Base-by-base conservation (phyloP, 176 grass and related monocot genomes). In the Oryza glaberrima region DNA sequence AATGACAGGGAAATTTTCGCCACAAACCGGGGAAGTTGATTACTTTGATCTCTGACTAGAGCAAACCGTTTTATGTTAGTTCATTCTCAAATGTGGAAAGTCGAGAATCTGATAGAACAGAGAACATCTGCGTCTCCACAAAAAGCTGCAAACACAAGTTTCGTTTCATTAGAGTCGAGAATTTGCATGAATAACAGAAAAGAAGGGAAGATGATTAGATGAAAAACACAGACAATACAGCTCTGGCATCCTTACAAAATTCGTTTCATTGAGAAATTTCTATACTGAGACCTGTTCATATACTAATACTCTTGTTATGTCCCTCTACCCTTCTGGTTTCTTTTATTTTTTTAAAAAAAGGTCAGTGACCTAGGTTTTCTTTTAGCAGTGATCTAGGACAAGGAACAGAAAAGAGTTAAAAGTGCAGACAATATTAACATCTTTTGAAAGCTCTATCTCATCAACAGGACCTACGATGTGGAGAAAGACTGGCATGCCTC, bases 51-150 rank as follows among this genome's bases (percentile, higher is more conserved):
- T 64, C 47, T 61, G 83, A 63, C n/a, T 70, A 40, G 65, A 83
- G 61, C 64, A 34, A 48, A 20, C 48, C 32, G 54, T 32, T 15
- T 81, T 79, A 86, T 25, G 80, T 49, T 4, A 25, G 76, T 76
- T 93, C 91, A 79, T 86, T 90, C 81, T 96, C 91, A 63, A 90
- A 93, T 69, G 67, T 87, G 11, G 84, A 86, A 60, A 93, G 88
- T 56, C 91, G 83, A 63, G 86, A 96, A 85, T 96, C 94, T 28
- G 94, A 93, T 25, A 93, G 86, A 56, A 96, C 94, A 34, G 91
- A 91, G 76, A 96, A 96, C 86, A 96, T 72, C 78, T 96, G 94
- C 17, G 94, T 96, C 68, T 96, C 94, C 65, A 89, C 82, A 73
- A 96, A 96, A 75, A 96, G 89, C 94, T 96, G 83, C n/a, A 78